These are phyloP conservation scores for Neurospora sp. DNA, from an alignment of 495 filamentous ascomycete species.

Conservation along the genomic window DNA sequence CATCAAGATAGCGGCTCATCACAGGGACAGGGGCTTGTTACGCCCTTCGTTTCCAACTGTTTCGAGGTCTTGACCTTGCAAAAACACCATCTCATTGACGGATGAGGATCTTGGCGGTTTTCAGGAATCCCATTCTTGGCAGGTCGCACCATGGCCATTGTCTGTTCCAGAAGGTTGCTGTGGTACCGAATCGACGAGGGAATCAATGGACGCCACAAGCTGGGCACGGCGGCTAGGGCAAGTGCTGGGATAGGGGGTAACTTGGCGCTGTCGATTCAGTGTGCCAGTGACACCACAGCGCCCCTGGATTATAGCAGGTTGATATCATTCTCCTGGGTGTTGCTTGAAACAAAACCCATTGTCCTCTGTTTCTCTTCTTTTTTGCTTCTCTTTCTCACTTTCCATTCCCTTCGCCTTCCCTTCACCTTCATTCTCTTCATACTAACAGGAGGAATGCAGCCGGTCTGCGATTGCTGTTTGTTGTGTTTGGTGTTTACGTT, in stretches of 20 bases:
- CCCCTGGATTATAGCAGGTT: not conserved
- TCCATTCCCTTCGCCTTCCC: not conserved
- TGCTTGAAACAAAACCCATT: not conserved
- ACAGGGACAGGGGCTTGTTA: not conserved
- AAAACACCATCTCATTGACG: not conserved
- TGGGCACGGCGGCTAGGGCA: not conserved
- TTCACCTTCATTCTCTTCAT: not conserved
- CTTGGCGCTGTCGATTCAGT: not conserved
- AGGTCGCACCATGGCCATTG: not conserved
- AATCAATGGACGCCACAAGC: not conserved
- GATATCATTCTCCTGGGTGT: not conserved
- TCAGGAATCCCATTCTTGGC: not conserved
- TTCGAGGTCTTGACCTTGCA: not conserved
- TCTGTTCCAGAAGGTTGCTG: not conserved
- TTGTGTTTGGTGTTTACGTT: not conserved
- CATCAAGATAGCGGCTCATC: not conserved
- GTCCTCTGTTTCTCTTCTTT: not conserved
- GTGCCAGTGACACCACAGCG: not conserved
- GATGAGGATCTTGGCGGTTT: not conserved
- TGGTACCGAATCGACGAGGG: not conserved
- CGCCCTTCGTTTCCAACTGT: not conserved
- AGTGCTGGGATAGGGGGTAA: not conserved
- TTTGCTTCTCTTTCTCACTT: not conserved
- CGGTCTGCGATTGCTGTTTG: conserved; percentile 9
- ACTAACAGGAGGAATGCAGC: conserved; percentile 4